These are phyloP conservation scores for Geranium brycei DNA, from an alignment of 345 rosid genomes.

Conservation along the genomic window DNA sequence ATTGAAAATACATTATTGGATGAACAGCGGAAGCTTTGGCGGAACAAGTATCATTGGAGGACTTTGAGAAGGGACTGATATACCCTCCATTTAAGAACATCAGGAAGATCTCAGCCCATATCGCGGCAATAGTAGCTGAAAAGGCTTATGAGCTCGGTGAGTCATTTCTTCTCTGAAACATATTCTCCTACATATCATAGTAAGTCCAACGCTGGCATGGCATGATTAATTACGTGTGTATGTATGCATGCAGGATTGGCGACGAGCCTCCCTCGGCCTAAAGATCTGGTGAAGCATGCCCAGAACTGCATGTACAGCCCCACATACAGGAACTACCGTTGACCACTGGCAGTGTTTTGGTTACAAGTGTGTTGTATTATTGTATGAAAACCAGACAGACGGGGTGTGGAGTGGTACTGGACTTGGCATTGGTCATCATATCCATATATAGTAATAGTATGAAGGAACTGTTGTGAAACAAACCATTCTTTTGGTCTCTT, in stretches of 20 bases:
- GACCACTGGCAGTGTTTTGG: constrained; percentile 6
- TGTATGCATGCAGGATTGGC: constrained; percentile 49
- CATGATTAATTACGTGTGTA: no score
- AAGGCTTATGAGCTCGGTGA: constrained; percentile 91
- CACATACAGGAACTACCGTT: constrained; percentile 50
- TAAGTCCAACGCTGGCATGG: no score
- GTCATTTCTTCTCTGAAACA: constrained; percentile 3
- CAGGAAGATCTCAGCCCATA: constrained; percentile 85
- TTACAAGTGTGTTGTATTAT: no score
- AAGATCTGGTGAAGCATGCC: constrained; percentile 58
- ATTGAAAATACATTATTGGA: background rate
- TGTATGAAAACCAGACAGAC: no score
- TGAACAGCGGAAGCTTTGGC: constrained; percentile 84
- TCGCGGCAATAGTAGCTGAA: constrained; percentile 81
- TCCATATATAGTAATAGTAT: no score
- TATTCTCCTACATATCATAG: no score
- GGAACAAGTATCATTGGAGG: constrained; percentile 54
- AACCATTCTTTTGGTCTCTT: no score
- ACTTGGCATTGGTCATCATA: no score
- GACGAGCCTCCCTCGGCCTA: constrained; percentile 67
- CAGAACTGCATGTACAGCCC: constrained; percentile 96
- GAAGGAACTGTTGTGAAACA: no score
- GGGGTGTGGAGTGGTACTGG: no score
- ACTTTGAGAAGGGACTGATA: constrained; percentile 70
- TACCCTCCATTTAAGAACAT: constrained; percentile 77